Evolutionary conservation across 2,329 filamentous ascomycete genomes (phyloP).

Genomic region (Hypoxylon sp.): DNA sequence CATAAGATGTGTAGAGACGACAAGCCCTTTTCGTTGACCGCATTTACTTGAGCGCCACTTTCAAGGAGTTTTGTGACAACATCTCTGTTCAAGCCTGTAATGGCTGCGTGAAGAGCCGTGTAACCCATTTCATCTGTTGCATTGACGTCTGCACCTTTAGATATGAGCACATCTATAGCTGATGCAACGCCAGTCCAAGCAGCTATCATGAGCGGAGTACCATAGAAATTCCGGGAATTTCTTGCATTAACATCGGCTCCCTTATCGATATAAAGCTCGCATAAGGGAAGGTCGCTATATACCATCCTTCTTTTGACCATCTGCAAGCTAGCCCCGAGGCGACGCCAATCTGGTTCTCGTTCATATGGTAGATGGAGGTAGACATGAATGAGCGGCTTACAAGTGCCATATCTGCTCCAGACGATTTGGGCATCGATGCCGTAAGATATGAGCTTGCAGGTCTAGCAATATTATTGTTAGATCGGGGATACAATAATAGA

Average conservation of each 20-base stretch:
- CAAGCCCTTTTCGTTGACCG: not conserved
- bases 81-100: not conserved
- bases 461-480: conserved; percentile 12
- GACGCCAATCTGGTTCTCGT: conserved; percentile 10
- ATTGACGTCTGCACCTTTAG: conserved; percentile 20
- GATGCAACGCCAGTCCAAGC: not conserved
- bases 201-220: conserved; percentile 16
- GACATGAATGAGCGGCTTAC: conserved; percentile 18
- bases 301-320: not conserved
- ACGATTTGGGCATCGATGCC: conserved; percentile 7
- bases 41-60: conserved; percentile 18
- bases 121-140: conserved; percentile 3
- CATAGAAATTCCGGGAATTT: not conserved
- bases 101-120: conserved; percentile 26
- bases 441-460: conserved; percentile 14
- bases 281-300: conserved; percentile 1
- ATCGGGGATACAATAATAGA: not conserved
- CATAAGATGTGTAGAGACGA: conserved; percentile 20
- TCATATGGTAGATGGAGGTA: conserved; percentile 6
- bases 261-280: not conserved
- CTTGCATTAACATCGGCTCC: conserved; percentile 9
- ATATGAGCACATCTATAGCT: conserved; percentile 20
- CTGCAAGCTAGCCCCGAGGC: not conserved
- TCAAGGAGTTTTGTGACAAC: conserved; percentile 14
- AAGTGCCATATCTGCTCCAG: not conserved